Percentiles rank a stretch among this genome's conserved stretches.
phyloP scores from a whole-genome alignment of 2,329 filamentous ascomycete genomes.

The Thielaviopsis cerberus region DNA sequence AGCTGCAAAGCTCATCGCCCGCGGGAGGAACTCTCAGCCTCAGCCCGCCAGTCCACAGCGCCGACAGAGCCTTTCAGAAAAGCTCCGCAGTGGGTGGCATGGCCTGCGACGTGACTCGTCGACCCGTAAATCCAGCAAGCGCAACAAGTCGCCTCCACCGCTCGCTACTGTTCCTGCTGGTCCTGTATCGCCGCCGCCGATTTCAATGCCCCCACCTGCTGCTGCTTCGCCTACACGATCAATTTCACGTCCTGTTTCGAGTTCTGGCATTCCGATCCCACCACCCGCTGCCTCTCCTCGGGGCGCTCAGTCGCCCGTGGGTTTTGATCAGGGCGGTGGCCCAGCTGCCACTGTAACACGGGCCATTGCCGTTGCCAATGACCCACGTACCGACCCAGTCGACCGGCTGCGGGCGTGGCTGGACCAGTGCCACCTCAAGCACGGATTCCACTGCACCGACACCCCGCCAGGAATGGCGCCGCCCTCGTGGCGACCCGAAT shows the following conservation, averaged over 20 bases:
- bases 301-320: conserved; percentile 17
- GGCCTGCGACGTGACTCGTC: conserved; percentile 7
- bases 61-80: conserved; percentile 8
- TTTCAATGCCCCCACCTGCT: background rate
- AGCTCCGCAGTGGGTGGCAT: conserved; percentile 4
- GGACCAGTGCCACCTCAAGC: conserved; percentile 24
- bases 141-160: conserved; percentile 4
- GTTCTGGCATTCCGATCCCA: background rate
- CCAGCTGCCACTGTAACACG: conserved; percentile 5
- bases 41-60: conserved; percentile 7
- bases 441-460: conserved; percentile 23
- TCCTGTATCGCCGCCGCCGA: conserved; percentile 1
- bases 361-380: conserved; percentile 13
- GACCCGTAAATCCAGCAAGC: conserved; percentile 5
- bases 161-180: background rate
- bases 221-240: conserved; percentile 4
- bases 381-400: conserved; percentile 19
- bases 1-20: background rate
- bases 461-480: conserved; percentile 10
- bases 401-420: conserved; percentile 25
- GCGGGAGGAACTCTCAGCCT: conserved; percentile 7
- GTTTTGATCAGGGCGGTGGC: conserved; percentile 12
- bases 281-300: conserved; percentile 17
- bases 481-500: conserved; percentile 23
- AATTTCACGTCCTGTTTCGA: conserved; percentile 6